Percentiles rank a stretch among this genome's conserved stretches.
These are phyloP conservation scores for Stereocaulon alpinum DNA, from an alignment of 495 filamentous ascomycete genomes.

Conservation along the genomic window DNA sequence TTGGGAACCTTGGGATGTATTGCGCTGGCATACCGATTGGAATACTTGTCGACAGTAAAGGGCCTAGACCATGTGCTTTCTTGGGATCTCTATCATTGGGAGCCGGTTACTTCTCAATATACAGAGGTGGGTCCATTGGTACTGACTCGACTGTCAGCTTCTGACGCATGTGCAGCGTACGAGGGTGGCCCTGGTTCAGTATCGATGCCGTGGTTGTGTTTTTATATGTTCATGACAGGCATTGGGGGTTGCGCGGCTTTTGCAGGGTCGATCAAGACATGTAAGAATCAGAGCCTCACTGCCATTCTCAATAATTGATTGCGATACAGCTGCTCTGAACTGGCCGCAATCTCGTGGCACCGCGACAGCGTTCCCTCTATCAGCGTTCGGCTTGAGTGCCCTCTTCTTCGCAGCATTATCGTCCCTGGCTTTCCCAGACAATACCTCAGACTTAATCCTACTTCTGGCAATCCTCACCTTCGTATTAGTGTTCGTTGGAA, in stretches of 20 bases:
- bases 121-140: conserved; percentile 39
- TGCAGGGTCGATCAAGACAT: conserved; percentile 69
- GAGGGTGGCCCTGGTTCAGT: conserved; percentile 45
- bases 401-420: conserved; percentile 87
- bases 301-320: background rate
- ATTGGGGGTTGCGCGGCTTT: conserved; percentile 83
- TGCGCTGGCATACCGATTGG: conserved; percentile 82
- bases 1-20: conserved; percentile 97
- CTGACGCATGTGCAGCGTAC: conserved; percentile 32
- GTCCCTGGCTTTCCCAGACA: conserved; percentile 68
- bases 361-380: conserved; percentile 84
- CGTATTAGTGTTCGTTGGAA: conserved; percentile 56
- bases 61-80: conserved; percentile 66
- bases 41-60: conserved; percentile 72
- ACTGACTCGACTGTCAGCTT: background rate
- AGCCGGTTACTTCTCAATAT: conserved; percentile 72
- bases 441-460: conserved; percentile 69
- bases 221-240: conserved; percentile 78
- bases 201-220: conserved; percentile 57
- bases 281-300: conserved; percentile 28
- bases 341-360: conserved; percentile 88
- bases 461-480: conserved; percentile 75
- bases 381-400: conserved; percentile 88
- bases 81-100: conserved; percentile 60
- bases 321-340: conserved; percentile 63